These are phyloP conservation scores for Lodderomyces theae DNA, from an alignment of 1,139 yeast species.

Conservation along the genomic window DNA sequence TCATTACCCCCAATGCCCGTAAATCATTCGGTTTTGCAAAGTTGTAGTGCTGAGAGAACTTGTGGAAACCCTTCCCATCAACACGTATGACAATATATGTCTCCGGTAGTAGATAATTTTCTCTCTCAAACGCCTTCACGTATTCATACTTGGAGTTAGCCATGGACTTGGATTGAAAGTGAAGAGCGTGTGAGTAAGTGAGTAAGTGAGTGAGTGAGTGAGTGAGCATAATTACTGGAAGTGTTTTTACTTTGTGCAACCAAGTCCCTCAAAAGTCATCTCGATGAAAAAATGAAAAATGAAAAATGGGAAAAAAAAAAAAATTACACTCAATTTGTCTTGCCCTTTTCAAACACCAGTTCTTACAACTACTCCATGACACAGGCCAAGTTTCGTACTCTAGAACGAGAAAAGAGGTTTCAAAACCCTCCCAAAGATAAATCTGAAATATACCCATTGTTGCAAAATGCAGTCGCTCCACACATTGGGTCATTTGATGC, in stretches of 20 bases:
- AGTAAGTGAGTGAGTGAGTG: too few species aligned
- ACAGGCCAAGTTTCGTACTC: constrained; percentile 66
- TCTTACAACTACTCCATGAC: constrained; percentile 6
- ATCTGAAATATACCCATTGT: constrained; percentile 62
- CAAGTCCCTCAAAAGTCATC: constrained; percentile 8
- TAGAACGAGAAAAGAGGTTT: constrained; percentile 84
- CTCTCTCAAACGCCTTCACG: constrained; percentile 78
- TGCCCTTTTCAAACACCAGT: not conserved
- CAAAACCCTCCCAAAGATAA: constrained; percentile 86
- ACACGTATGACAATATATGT: constrained; percentile 80
- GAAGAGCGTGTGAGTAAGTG: too few species aligned
- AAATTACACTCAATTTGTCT: too few species aligned
- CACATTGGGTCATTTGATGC: constrained; percentile 97
- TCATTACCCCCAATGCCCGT: constrained; percentile 76
- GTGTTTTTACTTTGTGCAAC: constrained; percentile 4
- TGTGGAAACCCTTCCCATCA: constrained; percentile 94
- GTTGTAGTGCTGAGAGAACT: constrained; percentile 66
- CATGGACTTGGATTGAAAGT: too few species aligned
- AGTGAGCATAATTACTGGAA: too few species aligned
- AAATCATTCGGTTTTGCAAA: constrained; percentile 87
- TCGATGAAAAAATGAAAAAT: constrained; percentile 3
- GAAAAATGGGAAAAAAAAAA: not conserved
- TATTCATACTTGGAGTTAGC: constrained; percentile 83
- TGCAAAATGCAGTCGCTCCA: constrained; percentile 87
- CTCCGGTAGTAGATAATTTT: constrained; percentile 69